Evolutionary conservation across 2,329 filamentous ascomycete species (phyloP), one percentile per base, ranked within the genome.

Genomic region (Volutella citrinella): DNA sequence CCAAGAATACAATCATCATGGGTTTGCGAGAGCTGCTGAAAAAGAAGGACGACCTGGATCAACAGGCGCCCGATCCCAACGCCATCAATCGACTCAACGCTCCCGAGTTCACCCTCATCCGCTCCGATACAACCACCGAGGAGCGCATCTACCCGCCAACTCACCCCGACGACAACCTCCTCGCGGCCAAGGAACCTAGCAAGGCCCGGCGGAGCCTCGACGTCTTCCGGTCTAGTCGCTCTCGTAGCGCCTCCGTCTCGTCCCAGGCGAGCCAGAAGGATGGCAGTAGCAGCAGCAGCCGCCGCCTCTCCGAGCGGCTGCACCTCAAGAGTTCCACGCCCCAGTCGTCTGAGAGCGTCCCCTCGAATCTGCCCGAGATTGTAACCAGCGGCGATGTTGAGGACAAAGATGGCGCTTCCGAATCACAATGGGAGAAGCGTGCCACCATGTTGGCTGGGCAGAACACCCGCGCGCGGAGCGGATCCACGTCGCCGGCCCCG

Each of bases 401-500:
- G 36, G 69, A 67, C 20, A 66, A 70, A 38, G 64, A 65, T 27
- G n/a, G n/a, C n/a, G 59, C 52, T 26, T 55, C 59, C 41, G 85
- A 94, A 68, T 78, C 79, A 39, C 76, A 84, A 64, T 98, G 93
- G 93, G 93, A 97, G 72, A 83, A 86, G 67, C 76, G 91, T 40
- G 93, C 93, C 18, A 96, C 90, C n/a, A 78, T 94, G 40, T 69
- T 97, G 46, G 91, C 87, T 19, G 77, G 76, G 48, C 72, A 75
- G 48, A 80, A 74, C 49, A 71, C 75, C 48, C 56, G 64, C 49
- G 61, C 64, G 38, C 64, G 66, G 45, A 68, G 64, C 46, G 61
- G 60, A 13, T 66, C 72, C 5, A 44, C 53, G 9, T 63, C 67
- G 10, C 63, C 69, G 39, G 18, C 46, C 41, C 41, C 51, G 45